Conservation (phyloP, 225 moss, liverwort and hornwort species). For the Pseudisothecium myosuroides region DNA sequence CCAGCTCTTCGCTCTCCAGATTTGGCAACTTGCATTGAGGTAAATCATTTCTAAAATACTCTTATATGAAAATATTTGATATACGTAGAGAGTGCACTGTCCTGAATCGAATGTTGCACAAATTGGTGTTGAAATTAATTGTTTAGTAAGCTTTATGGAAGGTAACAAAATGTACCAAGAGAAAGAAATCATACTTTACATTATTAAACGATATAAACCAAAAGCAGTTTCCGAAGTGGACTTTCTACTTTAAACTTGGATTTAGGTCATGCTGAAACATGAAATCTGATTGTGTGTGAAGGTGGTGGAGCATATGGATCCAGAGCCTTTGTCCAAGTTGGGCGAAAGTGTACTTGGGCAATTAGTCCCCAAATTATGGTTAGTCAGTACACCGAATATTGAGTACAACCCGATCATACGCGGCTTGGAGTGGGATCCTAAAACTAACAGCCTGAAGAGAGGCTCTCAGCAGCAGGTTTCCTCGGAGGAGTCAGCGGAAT, state of each 20-base stretch:
- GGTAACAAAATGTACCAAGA: too few relatives aligned
- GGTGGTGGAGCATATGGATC: slow-evolving; percentile 99
- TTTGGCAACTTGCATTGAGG: slow-evolving; percentile 96
- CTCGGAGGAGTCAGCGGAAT: slow-evolving; percentile 1
- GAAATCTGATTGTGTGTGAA: slow-evolving; percentile 10
- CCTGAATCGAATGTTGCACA: background rate
- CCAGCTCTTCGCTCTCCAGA: slow-evolving; percentile 43
- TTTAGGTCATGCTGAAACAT: background rate
- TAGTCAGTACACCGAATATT: slow-evolving; percentile 89
- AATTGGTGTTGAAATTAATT: too few relatives aligned
- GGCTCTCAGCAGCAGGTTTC: background rate
- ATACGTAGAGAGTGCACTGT: background rate
- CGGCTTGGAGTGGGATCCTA: slow-evolving; percentile 76
- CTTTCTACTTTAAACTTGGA: background rate
- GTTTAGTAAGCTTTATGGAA: too few relatives aligned
- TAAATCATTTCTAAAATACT: background rate
- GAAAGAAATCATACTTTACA: background rate
- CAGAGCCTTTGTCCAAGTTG: slow-evolving; percentile 66
- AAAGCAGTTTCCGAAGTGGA: background rate
- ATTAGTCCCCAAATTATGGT: slow-evolving; percentile 59
- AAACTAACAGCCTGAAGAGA: slow-evolving; percentile 47
- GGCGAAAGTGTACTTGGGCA: slow-evolving; percentile 69
- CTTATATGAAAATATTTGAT: background rate
- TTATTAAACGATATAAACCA: background rate
- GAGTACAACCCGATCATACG: slow-evolving; percentile 96